Conservation (phyloP, 2,329 filamentous ascomycete genomes). For the Pyrenochaeta sp. region DNA sequence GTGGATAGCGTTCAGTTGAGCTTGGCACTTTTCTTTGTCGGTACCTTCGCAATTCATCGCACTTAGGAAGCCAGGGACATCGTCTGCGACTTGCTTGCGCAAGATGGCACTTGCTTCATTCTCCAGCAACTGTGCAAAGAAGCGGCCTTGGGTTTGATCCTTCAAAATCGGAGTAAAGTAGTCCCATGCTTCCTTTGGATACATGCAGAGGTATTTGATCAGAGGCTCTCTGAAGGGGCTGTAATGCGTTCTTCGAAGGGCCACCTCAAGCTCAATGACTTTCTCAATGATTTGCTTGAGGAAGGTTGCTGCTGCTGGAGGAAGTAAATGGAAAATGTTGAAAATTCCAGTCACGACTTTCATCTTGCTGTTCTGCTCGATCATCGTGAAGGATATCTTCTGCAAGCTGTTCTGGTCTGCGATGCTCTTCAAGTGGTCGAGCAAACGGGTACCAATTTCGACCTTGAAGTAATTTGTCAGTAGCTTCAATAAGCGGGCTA, state of each 20-base stretch:
- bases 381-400: constrained; percentile 90
- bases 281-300: constrained; percentile 89
- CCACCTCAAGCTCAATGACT: constrained; percentile 86
- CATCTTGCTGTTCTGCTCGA: constrained; percentile 92
- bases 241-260: constrained; percentile 82
- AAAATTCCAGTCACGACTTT: constrained; percentile 94
- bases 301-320: constrained; percentile 86
- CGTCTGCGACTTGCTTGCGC: constrained; percentile 75
- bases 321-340: constrained; percentile 96
- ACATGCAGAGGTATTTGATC: constrained; percentile 92
- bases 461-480: constrained; percentile 99
- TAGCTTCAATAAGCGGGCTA: constrained; percentile 86
- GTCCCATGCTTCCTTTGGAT: constrained; percentile 84
- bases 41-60: constrained; percentile 70
- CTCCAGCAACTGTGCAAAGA: constrained; percentile 85
- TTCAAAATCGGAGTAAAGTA: constrained; percentile 81
- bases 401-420: constrained; percentile 82
- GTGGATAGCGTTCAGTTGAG: constrained; percentile 87
- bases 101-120: constrained; percentile 77
- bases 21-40: constrained; percentile 73
- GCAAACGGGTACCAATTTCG: constrained; percentile 89
- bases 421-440: constrained; percentile 92
- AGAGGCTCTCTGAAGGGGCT: constrained; percentile 92
- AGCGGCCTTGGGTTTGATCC: constrained; percentile 85
- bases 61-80: constrained; percentile 75